Evolutionary conservation across 352 stramenopile species (phyloP).

Genomic region (Peronosclerospora sorghi): DNA sequence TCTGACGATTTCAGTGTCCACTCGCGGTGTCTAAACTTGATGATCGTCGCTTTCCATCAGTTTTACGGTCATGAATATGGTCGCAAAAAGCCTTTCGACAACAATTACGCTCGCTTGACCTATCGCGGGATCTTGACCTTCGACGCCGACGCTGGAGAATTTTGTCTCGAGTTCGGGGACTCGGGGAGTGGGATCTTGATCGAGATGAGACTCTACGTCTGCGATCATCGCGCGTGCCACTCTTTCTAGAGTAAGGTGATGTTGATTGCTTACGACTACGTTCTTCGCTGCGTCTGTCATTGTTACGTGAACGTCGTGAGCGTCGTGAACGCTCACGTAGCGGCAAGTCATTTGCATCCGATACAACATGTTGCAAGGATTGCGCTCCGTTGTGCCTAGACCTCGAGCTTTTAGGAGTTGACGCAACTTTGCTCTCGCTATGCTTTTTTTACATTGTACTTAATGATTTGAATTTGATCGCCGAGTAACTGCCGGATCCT

Average conservation of each 20-base stretch:
- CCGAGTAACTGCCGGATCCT: conserved; percentile 2
- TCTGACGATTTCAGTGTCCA: too few relatives aligned
- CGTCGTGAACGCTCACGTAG: conserved; percentile 4
- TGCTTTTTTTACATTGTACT: neutral
- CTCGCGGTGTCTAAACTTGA: neutral
- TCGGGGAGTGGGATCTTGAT: conserved; percentile 22
- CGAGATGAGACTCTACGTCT: conserved; percentile 17
- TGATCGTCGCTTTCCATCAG: conserved; percentile 3
- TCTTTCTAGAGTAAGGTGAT: conserved; percentile 9
- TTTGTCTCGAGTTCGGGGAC: conserved; percentile 13
- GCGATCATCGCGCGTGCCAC: conserved; percentile 11
- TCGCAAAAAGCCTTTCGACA: neutral
- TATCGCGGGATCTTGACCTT: conserved; percentile 19
- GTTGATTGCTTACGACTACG: conserved; percentile 10
- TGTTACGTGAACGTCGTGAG: too few relatives aligned
- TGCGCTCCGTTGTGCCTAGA: conserved; percentile 29
- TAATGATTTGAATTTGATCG: neutral
- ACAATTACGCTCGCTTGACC: conserved; percentile 14
- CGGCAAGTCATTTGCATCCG: conserved; percentile 11
- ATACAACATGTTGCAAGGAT: conserved; percentile 3
- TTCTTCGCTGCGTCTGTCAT: conserved; percentile 10
- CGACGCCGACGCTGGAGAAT: conserved; percentile 11
- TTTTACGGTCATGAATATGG: conserved; percentile 9
- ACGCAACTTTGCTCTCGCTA: conserved; percentile 12
- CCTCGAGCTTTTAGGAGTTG: conserved; percentile 10